A percentile compares a stretch with the other conserved stretches of the same genome.
phyloP scores from a whole-genome alignment of 306 rosid species.

The Sphenostylis stenocarpa region DNA sequence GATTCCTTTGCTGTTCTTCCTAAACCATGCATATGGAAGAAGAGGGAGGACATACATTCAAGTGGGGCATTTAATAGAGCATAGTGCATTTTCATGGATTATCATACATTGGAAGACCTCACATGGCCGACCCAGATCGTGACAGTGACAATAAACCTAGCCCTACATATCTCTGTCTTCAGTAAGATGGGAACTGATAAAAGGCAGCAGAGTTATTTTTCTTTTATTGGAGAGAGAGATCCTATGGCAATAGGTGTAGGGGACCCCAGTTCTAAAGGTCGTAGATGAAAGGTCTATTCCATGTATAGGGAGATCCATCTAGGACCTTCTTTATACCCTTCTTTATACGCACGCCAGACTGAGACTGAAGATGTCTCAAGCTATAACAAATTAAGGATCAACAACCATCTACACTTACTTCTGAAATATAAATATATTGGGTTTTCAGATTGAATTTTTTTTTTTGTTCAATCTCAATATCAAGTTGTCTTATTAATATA shows the following conservation, averaged over 20 bases:
- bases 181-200: neutral
- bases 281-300: neutral
- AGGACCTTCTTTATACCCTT: too few species aligned
- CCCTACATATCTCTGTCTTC: neutral
- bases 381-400: neutral
- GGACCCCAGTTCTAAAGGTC: conserved; percentile 12
- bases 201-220: conserved; percentile 24
- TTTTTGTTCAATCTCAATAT: neutral
- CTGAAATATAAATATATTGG: too few species aligned
- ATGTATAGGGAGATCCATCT: neutral
- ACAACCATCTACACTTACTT: neutral
- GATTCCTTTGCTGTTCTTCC: neutral
- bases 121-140: conserved; percentile 20
- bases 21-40: neutral
- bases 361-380: neutral
- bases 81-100: neutral
- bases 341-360: neutral
- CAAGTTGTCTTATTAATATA: neutral
- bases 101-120: conserved; percentile 2
- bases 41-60: neutral
- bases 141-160: conserved; percentile 3
- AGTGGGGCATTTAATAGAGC: neutral
- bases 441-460: too few species aligned
- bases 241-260: conserved; percentile 27
- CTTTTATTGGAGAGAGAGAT: conserved; percentile 20